Conservation (phyloP, 1,284 basidiomycete species). For the Cutaneotrichosporon sp. region DNA sequence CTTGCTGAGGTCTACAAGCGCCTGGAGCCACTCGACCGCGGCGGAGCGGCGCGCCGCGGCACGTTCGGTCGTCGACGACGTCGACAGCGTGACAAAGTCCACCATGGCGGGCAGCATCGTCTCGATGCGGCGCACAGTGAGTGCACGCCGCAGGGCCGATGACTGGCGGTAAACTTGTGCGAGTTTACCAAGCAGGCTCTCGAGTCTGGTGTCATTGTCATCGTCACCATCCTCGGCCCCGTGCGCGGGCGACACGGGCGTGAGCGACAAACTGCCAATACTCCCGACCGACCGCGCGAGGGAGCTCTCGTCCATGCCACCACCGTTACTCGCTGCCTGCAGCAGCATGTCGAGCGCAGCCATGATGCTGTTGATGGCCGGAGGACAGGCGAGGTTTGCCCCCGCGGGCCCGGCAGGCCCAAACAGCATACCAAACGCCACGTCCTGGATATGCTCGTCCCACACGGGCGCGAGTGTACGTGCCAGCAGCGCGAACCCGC, state of each 20-base stretch:
- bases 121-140: constrained; percentile 39
- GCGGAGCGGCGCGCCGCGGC: constrained; percentile 25
- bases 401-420: constrained; percentile 17
- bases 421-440: constrained; percentile 29
- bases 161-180: constrained; percentile 29
- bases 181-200: constrained; percentile 30
- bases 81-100: constrained; percentile 41
- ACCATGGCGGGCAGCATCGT: constrained; percentile 37
- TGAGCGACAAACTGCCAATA: not conserved
- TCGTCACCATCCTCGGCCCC: not conserved
- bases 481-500: constrained; percentile 43
- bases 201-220: constrained; percentile 24
- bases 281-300: constrained; percentile 1
- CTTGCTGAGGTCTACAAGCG: constrained; percentile 31
- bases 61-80: constrained; percentile 21
- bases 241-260: not conserved
- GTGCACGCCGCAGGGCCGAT: constrained; percentile 27
- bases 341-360: constrained; percentile 37
- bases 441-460: constrained; percentile 32
- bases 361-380: constrained; percentile 29
- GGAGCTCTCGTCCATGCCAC: not conserved
- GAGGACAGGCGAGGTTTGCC: constrained; percentile 23
- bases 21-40: constrained; percentile 25
- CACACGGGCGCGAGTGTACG: constrained; percentile 35
- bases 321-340: constrained; percentile 26